Evolutionary conservation across 2,329 filamentous ascomycete species (phyloP), one percentile per base, ranked within the genome.

Genomic region (Pyricularia sp.): DNA sequence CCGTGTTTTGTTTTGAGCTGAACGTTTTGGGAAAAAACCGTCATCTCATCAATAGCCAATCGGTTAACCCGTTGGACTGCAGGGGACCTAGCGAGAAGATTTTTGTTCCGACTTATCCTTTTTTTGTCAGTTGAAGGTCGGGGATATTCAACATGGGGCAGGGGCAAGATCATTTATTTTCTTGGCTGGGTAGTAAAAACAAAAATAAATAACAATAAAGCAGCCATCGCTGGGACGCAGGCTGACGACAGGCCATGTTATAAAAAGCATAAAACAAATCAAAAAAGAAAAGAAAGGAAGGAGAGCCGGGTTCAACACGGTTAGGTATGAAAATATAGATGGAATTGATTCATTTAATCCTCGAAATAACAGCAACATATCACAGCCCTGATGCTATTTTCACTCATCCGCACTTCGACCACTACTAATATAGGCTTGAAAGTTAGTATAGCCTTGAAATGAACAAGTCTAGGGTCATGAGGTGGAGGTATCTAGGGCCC

Each of bases 1-100:
- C 50, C 79, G 82, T 70, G 79, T 83, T 64, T 76, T 84, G 66
- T 84, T 83, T 74, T 84, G 79, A 61, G 58, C 23, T 61, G 58
- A 61, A 25, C 55, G n/a, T 50, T 50, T 2, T n/a, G 3, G 36
- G 42, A n/a, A 50, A 50, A 50, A n/a, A n/a, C 17, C 42, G 42
- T 50, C 58, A 61, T 61, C 10, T 23, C 58, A 61, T 61, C n/a
- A 61, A 23, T 3, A 61, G 58, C 58, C 25, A 14, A 66, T 50
- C 36, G 4, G 12, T n/a, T n/a, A 11, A 20, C n/a, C 33, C 42
- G 23, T 23, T 12, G 20, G 20, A 28, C 33, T 66, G 4, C 33
- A 20, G 25, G 33, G 2, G 23, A 28, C 23, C 23, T n/a, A 66
- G 26, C 7, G 25, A 11, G 10, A 42, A 26, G 33, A 64, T 61